Evolutionary conservation across 2,329 filamentous ascomycete genomes (phyloP), one percentile per base, ranked within the genome.

Genomic region (Huntiella bhutanensis): DNA sequence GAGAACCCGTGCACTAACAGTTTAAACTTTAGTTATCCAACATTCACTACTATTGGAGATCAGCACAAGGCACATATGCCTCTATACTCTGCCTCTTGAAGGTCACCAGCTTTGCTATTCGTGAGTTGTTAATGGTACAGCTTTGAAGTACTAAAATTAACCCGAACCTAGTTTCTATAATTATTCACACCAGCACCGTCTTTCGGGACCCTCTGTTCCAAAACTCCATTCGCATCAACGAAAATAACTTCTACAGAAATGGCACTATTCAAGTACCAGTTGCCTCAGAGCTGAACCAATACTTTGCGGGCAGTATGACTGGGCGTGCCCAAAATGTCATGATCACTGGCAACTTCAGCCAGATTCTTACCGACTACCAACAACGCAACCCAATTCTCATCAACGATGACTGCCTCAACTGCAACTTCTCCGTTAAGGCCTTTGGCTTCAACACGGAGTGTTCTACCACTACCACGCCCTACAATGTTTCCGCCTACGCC

Each of bases 361-460:
- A 47, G 3, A 42, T 50, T 11, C 37, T 50, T 4, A 47, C 40
- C 10, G 45, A 50, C 28, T 50, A 50, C 28, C 45, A 50, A 16
- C 48, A 50, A n/a, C 45, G 45, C 10, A 37, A n/a, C 11, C 48
- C 44, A 4, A 50, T 50, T 22, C 36, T 12, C 8, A 43, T 47
- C n/a, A 47, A 50, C 35, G 47, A 41, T 13, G 48, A 50, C 45
- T 50, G 48, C 37, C 33, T 43, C 4, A 50, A 50, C 35, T 50
- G 48, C 48, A 50, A 44, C 7, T 50, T 50, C 13, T 38, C 41
- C 3, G 41, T 50, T 17, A 36, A 50, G 35, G 48, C 48, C 13
- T 50, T 50, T 13, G 48, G 48, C 3, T 50, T 47, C 32, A 28
- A 44, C 8, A 41, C 44, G 6, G 32, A 46, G 10, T 50, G 48